These are phyloP conservation scores for Grigorovia transvaalensis DNA, from an alignment of 805 yeast species.

Conservation along the genomic window DNA sequence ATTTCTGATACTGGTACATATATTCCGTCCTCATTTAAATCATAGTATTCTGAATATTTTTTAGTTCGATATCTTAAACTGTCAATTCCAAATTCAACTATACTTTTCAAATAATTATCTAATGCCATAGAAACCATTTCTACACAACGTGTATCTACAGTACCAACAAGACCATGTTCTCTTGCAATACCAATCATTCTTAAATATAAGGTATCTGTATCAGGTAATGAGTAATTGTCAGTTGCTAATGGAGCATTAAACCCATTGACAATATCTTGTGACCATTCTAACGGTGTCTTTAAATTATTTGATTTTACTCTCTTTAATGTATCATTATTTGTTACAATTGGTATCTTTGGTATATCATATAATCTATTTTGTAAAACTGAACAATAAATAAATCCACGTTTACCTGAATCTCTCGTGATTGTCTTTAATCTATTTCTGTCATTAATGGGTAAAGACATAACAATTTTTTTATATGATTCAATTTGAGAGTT, in stretches of 20 bases:
- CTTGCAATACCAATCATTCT: slow-evolving; percentile 75
- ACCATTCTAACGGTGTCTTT: slow-evolving; percentile 59
- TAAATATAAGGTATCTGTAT: slow-evolving; percentile 52
- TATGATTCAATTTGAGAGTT: slow-evolving; percentile 67
- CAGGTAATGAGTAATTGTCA: slow-evolving; percentile 77
- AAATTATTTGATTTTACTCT: slow-evolving; percentile 24
- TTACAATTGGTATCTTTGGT: slow-evolving; percentile 74
- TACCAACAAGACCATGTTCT: slow-evolving; percentile 82
- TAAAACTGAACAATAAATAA: slow-evolving; percentile 57
- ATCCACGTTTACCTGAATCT: slow-evolving; percentile 71
- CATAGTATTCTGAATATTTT: slow-evolving; percentile 31
- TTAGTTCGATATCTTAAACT: slow-evolving; percentile 51
- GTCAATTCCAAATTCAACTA: slow-evolving; percentile 67
- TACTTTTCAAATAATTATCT: slow-evolving; percentile 65
- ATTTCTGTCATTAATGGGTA: slow-evolving; percentile 75
- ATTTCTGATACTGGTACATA: slow-evolving; percentile 19
- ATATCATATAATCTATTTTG: slow-evolving; percentile 47
- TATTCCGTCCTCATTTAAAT: slow-evolving; percentile 24
- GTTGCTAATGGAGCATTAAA: slow-evolving; percentile 70
- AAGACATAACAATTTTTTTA: slow-evolving; percentile 75
- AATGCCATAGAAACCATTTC: slow-evolving; percentile 72
- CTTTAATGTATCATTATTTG: slow-evolving; percentile 26
- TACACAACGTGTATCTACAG: slow-evolving; percentile 65
- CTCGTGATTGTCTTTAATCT: slow-evolving; percentile 74
- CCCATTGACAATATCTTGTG: slow-evolving; percentile 83